These are phyloP conservation scores for Dryas octopetala DNA, from an alignment of 306 rosid genomes.

Conservation along the genomic window DNA sequence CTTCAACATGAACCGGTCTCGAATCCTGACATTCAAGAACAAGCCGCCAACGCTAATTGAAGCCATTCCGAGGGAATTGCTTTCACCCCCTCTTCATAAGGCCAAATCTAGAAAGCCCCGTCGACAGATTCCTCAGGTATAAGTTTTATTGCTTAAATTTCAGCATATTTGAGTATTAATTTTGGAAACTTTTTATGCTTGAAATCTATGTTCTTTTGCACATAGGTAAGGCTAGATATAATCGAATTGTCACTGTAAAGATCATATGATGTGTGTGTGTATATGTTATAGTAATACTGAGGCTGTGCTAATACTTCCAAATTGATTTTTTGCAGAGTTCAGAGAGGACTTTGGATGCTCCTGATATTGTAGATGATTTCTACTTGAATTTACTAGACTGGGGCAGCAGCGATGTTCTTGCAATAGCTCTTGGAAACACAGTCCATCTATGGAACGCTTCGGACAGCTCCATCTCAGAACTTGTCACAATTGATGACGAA, in stretches of 20 bases:
- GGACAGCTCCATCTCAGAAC: slow-evolving; percentile 49
- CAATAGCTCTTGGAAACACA: slow-evolving; percentile 57
- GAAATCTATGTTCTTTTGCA: no score
- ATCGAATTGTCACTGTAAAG: background rate
- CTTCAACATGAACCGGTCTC: slow-evolving; percentile 47
- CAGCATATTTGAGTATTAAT: background rate
- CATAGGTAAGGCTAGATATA: no score
- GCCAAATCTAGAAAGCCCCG: slow-evolving; percentile 37
- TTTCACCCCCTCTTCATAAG: slow-evolving; percentile 31
- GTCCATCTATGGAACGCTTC: slow-evolving; percentile 66
- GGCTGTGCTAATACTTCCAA: slow-evolving; percentile 7
- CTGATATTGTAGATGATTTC: slow-evolving; percentile 54
- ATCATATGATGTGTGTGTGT: background rate
- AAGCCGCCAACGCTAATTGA: slow-evolving; percentile 45
- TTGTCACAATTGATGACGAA: slow-evolving; percentile 54
- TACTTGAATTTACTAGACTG: slow-evolving; percentile 67
- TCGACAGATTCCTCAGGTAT: slow-evolving; percentile 54
- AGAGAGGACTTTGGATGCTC: slow-evolving; percentile 70
- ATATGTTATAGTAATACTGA: background rate
- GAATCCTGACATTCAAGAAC: slow-evolving; percentile 65
- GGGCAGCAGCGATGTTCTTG: slow-evolving; percentile 49
- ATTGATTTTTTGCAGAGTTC: slow-evolving; percentile 40
- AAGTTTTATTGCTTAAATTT: background rate
- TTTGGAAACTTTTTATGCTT: background rate
- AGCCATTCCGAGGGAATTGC: slow-evolving; percentile 29